Evolutionary conservation across 2,329 filamentous ascomycete species (phyloP), one percentile per base, ranked within the genome.

Genomic region (Escovopsis sp.): DNA sequence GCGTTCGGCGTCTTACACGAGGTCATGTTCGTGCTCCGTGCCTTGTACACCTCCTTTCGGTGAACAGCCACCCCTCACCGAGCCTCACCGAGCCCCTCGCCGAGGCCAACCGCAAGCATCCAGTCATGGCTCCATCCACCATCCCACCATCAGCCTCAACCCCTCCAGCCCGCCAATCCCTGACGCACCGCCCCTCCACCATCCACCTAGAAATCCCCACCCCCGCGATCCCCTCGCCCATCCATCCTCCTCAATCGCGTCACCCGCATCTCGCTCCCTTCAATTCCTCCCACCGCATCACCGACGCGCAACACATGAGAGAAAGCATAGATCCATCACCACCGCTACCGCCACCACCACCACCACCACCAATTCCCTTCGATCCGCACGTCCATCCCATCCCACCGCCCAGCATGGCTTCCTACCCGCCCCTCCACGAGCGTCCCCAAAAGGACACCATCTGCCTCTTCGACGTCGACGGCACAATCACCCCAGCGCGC

Each of bases 401-500:
- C 25, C 25, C n/a, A 10, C 25, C 25, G 21, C 21, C 21, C 21
- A 23, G 21, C 21, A 23, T 23, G 21, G 21, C 61, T 44, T 48
- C 55, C 28, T 82, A 78, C 61, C 79, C 86, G 38, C 73, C 85
- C 43, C 74, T 96, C 45, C 72, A 79, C 56, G 69, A 88, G 50
- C 84, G 90, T 47, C 83, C 84, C 30, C 64, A 94, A 59, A 84
- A 87, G 65, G 85, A 90, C 69, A 96, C 88, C 45, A 82, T 98
- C 60, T 78, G 76, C 53, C 79, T 98, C 44, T 98, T 98, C 61
- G 90, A 98, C 61, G 90, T 98, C 41, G 90, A 98, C 57, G 83
- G 75, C 52, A 94, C 90, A 21, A 73, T 98, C 47, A 90, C 86
- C 13, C 80, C 76, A 29, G 78, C 90, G 31, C 76, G 90, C 45